phyloP scores from a whole-genome alignment of 441 rosid genomes.

The Pelargonium cotyledonis region DNA sequence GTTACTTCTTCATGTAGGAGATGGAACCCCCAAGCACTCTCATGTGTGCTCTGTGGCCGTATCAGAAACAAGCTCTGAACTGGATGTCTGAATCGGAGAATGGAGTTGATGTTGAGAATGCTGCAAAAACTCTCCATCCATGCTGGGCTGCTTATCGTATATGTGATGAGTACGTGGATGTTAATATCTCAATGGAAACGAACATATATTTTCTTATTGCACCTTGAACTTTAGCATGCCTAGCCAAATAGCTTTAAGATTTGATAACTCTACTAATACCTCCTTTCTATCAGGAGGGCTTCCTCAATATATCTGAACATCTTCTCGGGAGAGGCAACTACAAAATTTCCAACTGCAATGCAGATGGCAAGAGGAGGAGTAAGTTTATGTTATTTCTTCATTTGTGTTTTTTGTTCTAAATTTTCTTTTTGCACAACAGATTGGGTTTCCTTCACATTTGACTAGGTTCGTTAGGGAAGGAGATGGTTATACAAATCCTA shows the following conservation, averaged over 20 bases:
- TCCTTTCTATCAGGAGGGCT: slow-evolving; percentile 41
- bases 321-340: slow-evolving; percentile 67
- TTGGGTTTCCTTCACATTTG: neutral
- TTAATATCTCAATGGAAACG: neutral
- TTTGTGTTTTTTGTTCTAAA: neutral
- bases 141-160: slow-evolving; percentile 65
- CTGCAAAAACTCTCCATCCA: slow-evolving; percentile 56
- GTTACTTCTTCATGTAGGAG: slow-evolving; percentile 34
- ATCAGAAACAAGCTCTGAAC: slow-evolving; percentile 60
- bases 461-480: too few species aligned
- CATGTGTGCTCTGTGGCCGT: slow-evolving; percentile 45
- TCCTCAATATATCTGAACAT: slow-evolving; percentile 53
- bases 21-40: slow-evolving; percentile 61
- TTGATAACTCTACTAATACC: neutral
- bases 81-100: slow-evolving; percentile 67
- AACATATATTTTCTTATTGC: neutral
- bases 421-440: neutral
- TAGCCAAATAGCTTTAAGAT: neutral
- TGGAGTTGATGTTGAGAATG: slow-evolving; percentile 50
- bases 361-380: slow-evolving; percentile 72
- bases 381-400: slow-evolving; percentile 24
- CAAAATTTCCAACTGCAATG: slow-evolving; percentile 55
- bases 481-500: neutral
- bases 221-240: neutral
- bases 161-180: slow-evolving; percentile 42